Base-by-base conservation (phyloP, 441 rosid genomes). In the Rhodomyrtus psidioides region DNA sequence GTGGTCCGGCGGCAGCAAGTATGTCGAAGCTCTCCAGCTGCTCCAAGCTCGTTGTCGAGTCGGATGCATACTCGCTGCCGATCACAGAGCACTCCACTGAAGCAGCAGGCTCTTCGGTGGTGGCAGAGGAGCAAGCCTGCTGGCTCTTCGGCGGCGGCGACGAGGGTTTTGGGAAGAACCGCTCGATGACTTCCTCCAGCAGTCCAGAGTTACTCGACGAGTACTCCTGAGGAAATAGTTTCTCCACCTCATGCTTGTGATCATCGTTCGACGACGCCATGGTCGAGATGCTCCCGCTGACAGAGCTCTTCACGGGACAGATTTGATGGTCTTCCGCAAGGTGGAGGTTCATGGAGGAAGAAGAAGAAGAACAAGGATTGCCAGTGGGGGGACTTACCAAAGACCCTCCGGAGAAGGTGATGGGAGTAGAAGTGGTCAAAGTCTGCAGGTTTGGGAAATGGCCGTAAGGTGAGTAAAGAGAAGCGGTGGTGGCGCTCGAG, bases 121-220 rank as follows among this genome's bases (percentile, higher is more conserved):
- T 34, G 49, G 76, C 46, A 42, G 76, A 65, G 76, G 76, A 65
- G 46, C 76, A 65, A 65, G 49, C 14, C 76, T 42, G 49, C 76
- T 65, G 76, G 76, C 76, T 65, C 26, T 65, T 65, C 14, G 46
- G 76, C 14, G 46, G 76, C 15, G 53, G 53, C 12, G 76, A 84
- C 82, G 88, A 70, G 14, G 91, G 88, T 53, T 90, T 90, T 9
- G 96, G 96, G 12, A 92, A 57, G 87, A 93, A 97, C 83, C 95
- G 96, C 84, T 90, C 95, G 65, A 97, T 93, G 70, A 97, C 89
- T 70, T 97, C 99, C 81, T 95, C 95, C 82, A 97, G 87, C 58
- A 97, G 88, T 14, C 99, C 98, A 26, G 99, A 94, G 85, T 91
- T 65, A 65, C 26, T 93, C n/a, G 96, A 86, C 2, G 93, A 42